Percentiles rank a stretch among this genome's conserved stretches.
These are phyloP conservation scores for Delitschia confertaspora DNA, from an alignment of 495 filamentous ascomycete species.

Conservation along the genomic window DNA sequence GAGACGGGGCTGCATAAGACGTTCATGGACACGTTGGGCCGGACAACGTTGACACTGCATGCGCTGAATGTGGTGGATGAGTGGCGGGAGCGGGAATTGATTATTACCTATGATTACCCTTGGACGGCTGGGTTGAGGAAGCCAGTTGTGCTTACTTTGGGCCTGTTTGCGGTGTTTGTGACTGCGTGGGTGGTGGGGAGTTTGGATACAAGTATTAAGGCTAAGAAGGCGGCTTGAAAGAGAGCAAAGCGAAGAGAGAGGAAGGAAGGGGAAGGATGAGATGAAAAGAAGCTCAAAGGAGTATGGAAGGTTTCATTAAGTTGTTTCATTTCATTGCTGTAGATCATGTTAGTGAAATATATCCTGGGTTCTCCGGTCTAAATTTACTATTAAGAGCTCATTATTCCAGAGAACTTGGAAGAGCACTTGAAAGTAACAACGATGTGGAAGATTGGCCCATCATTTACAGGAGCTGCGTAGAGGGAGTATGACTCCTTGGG, in stretches of 20 bases:
- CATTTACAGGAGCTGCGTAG: too few species aligned
- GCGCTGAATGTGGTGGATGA: slow-evolving; percentile 85
- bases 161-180: slow-evolving; percentile 60
- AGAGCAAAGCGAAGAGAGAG: neutral
- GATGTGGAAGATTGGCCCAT: too few species aligned
- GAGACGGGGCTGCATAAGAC: slow-evolving; percentile 62
- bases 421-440: too few species aligned
- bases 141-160: slow-evolving; percentile 66
- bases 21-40: slow-evolving; percentile 89
- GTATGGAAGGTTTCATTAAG: too few species aligned
- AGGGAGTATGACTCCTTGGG: too few species aligned
- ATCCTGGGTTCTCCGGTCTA: too few species aligned
- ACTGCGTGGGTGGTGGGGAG: slow-evolving; percentile 66
- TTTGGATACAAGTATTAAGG: slow-evolving; percentile 61
- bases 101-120: slow-evolving; percentile 85
- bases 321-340: too few species aligned
- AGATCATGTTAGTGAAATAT: too few species aligned
- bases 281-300: too few species aligned
- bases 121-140: slow-evolving; percentile 69
- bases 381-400: too few species aligned
- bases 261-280: neutral
- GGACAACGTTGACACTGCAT: slow-evolving; percentile 70
- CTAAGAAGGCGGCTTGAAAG: slow-evolving; percentile 23
- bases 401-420: too few species aligned
- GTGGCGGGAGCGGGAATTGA: slow-evolving; percentile 64